Evolutionary conservation across 208 protist genomes (phyloP).

Genomic region (Leishmania guyanensis): DNA sequence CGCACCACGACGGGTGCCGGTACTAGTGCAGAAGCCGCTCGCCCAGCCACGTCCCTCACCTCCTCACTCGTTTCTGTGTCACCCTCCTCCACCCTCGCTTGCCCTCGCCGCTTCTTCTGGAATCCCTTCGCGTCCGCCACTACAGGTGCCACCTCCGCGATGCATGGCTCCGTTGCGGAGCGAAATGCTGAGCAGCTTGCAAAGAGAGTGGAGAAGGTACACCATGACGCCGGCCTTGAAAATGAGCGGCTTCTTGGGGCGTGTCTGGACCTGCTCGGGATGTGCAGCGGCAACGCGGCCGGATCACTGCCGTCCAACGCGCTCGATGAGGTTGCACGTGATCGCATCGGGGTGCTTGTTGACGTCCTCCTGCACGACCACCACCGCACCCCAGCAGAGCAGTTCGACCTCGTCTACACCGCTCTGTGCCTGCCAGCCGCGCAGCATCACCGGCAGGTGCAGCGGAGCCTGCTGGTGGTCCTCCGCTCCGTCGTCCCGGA

Average conservation of each 20-base stretch:
- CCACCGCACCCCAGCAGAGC: slow-evolving; percentile 47
- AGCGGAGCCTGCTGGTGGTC: slow-evolving; percentile 63
- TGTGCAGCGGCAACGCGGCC: slow-evolving; percentile 41
- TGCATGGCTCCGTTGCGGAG: slow-evolving; percentile 5
- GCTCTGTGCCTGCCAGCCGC: slow-evolving; percentile 73
- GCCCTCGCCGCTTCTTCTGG: slow-evolving; percentile 43
- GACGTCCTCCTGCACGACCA: slow-evolving; percentile 64
- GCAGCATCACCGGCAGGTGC: slow-evolving; percentile 39
- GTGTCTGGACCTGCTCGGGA: slow-evolving; percentile 70
- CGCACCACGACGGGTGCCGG: not conserved
- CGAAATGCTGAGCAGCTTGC: slow-evolving; percentile 37
- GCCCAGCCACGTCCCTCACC: not conserved
- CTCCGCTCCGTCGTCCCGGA: slow-evolving; percentile 68
- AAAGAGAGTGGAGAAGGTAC: slow-evolving; percentile 44
- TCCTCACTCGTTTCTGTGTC: not conserved
- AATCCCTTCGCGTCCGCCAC: slow-evolving; percentile 40
- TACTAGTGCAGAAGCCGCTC: not conserved
- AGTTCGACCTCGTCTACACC: slow-evolving; percentile 81
- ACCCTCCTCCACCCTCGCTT: not conserved
- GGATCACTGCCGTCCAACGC: not conserved
- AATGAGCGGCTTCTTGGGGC: slow-evolving; percentile 74
- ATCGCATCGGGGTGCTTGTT: slow-evolving; percentile 36
- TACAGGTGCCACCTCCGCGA: not conserved
- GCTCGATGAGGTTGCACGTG: slow-evolving; percentile 8
- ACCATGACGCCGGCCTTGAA: slow-evolving; percentile 46